Conservation (phyloP, 768 basidiomycete genomes). For the Clitopilus passeckerianus region DNA sequence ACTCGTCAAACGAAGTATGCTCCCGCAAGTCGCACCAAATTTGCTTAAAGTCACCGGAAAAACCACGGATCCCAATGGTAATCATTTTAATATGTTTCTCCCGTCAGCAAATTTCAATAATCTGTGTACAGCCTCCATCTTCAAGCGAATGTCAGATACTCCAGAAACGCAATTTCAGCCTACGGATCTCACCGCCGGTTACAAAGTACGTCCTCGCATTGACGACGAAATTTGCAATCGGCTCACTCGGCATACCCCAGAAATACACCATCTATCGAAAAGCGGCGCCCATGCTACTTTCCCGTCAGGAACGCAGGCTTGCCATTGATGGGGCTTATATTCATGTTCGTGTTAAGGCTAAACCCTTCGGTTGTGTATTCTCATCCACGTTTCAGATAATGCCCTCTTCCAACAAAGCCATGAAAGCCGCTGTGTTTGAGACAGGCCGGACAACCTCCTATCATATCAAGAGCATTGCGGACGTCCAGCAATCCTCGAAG, state of each 20-base stretch:
- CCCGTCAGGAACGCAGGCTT: constrained; percentile 83
- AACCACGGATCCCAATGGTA: constrained; percentile 92
- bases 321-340: constrained; percentile 96
- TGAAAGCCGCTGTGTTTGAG: constrained; percentile 67
- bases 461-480: constrained; percentile 82
- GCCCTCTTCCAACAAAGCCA: constrained; percentile 74
- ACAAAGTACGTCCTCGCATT: constrained; percentile 60
- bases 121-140: constrained; percentile 73
- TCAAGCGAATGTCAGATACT: constrained; percentile 82
- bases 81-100: constrained; percentile 9
- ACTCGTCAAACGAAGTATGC: constrained; percentile 73
- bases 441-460: constrained; percentile 89
- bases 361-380: not conserved
- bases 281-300: constrained; percentile 82
- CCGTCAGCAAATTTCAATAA: not conserved
- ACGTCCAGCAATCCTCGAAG: constrained; percentile 81
- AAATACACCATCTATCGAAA: constrained; percentile 92
- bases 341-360: constrained; percentile 46
- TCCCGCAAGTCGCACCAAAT: constrained; percentile 67
- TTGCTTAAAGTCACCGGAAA: constrained; percentile 58
- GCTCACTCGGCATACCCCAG: constrained; percentile 30
- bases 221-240: not conserved
- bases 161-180: constrained; percentile 52
- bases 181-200: constrained; percentile 76
- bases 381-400: constrained; percentile 59